These are phyloP conservation scores for Pezicula radicicola DNA, from an alignment of 2,329 filamentous ascomycete species.

Conservation along the genomic window DNA sequence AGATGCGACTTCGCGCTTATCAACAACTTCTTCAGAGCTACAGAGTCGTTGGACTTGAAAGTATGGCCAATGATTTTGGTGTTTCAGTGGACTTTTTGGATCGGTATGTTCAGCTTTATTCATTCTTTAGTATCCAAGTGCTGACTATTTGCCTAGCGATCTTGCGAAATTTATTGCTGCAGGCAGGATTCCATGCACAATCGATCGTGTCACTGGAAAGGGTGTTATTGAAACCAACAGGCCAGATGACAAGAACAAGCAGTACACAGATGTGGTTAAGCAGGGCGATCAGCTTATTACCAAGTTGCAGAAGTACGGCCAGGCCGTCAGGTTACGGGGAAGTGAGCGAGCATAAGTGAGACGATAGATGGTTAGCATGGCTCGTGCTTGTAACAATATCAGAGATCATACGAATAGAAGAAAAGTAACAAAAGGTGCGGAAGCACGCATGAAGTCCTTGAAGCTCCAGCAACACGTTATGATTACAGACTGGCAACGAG, in stretches of 20 bases:
- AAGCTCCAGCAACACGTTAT: too few relatives aligned
- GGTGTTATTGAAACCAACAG: slow-evolving; percentile 98
- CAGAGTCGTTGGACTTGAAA: slow-evolving; percentile 91
- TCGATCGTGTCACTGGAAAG: slow-evolving; percentile 93
- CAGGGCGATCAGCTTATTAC: slow-evolving; percentile 98
- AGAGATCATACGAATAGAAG: slow-evolving; percentile 11
- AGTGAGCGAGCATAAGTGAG: slow-evolving; percentile 77
- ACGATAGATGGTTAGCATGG: slow-evolving; percentile 1
- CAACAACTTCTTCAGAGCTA: slow-evolving; percentile 97
- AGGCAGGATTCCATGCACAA: slow-evolving; percentile 92
- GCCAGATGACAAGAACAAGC: slow-evolving; percentile 99
- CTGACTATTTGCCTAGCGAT: slow-evolving; percentile 54
- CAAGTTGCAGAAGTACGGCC: slow-evolving; percentile 98
- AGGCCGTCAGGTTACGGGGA: slow-evolving; percentile 88
- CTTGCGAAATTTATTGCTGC: slow-evolving; percentile 96
- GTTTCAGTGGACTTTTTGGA: slow-evolving; percentile 96
- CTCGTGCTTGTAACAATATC: slow-evolving; percentile 21
- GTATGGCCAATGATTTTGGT: slow-evolving; percentile 96
- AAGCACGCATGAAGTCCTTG: too few relatives aligned
- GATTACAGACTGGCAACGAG: too few relatives aligned
- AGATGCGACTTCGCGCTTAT: slow-evolving; percentile 96
- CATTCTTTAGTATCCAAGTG: not conserved
- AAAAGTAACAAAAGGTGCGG: not conserved
- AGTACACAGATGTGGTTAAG: slow-evolving; percentile 96
- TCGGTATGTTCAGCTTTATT: slow-evolving; percentile 55